These are phyloP conservation scores for Umbelopsis vinacea DNA, from an alignment of 192 early-diverging fungal genomes.

Conservation along the genomic window DNA sequence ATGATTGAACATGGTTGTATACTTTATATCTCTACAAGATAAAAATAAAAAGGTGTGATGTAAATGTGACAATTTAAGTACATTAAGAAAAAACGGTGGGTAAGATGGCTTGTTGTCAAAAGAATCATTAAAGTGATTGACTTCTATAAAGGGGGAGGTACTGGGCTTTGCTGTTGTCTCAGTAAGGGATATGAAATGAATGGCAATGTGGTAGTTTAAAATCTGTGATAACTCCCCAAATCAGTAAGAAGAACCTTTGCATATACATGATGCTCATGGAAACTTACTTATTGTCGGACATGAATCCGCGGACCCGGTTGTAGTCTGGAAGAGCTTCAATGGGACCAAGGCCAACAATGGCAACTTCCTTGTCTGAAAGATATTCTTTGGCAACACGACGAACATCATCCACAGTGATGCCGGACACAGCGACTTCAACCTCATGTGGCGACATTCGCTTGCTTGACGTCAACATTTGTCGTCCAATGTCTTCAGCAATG, in stretches of 20 bases:
- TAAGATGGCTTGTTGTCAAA: too few species aligned
- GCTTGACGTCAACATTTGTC: slow-evolving; percentile 91
- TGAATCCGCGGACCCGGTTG: slow-evolving; percentile 84
- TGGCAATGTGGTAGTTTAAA: neutral
- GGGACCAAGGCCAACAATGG: slow-evolving; percentile 80
- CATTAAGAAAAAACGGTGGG: too few species aligned
- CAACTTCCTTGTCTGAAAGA: slow-evolving; percentile 91
- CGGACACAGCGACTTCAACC: slow-evolving; percentile 84
- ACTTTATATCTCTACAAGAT: too few species aligned
- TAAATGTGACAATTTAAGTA: too few species aligned
- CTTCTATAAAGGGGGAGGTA: too few species aligned
- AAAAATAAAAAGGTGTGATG: too few species aligned
- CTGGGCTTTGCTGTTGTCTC: too few species aligned
- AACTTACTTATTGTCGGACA: slow-evolving; percentile 75
- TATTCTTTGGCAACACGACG: slow-evolving; percentile 87
- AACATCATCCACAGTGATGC: slow-evolving; percentile 82
- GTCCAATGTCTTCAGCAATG: slow-evolving; percentile 96
- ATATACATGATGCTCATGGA: neutral
- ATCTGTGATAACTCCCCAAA: neutral
- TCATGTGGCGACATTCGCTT: slow-evolving; percentile 89
- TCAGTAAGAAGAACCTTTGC: neutral
- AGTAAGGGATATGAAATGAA: too few species aligned
- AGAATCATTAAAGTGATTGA: too few species aligned
- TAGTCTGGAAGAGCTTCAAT: slow-evolving; percentile 94
- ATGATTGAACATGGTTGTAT: too few species aligned